Percentiles rank a stretch among this genome's conserved stretches.
Conservation (phyloP, 2,329 filamentous ascomycete species). For the Aspergillus vadensis region DNA sequence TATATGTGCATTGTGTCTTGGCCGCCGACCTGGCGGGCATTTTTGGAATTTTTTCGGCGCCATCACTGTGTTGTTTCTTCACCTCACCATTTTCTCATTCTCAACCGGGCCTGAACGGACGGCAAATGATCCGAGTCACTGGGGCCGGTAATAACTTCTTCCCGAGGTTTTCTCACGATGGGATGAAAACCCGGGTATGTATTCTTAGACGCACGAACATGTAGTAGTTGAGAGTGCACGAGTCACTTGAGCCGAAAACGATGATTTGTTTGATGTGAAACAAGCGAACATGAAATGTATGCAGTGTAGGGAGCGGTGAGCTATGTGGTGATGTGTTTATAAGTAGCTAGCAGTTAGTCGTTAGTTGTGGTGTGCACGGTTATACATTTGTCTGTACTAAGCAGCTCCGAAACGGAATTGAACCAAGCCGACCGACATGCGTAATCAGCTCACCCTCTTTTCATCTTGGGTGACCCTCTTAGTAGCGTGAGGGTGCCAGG, state of each 20-base stretch:
- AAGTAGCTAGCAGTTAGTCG: too few relatives aligned
- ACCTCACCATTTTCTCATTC: constrained; percentile 15
- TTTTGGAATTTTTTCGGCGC: constrained; percentile 39
- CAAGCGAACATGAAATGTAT: not conserved
- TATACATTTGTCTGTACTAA: not conserved
- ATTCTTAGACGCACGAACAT: constrained; percentile 16
- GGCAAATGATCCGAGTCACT: constrained; percentile 5
- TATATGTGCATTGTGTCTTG: constrained; percentile 40
- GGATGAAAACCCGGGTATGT: constrained; percentile 12
- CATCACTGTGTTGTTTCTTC: constrained; percentile 22
- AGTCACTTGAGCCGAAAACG: not conserved
- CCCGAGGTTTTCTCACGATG: not conserved
- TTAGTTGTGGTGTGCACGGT: not conserved
- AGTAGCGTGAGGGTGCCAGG: too few relatives aligned
- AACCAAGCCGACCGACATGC: not conserved
- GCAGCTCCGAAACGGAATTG: not conserved
- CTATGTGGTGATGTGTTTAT: not conserved
- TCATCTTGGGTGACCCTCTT: not conserved
- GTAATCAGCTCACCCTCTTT: not conserved
- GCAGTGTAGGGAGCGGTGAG: too few relatives aligned
- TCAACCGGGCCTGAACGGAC: constrained; percentile 4
- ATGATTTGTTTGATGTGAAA: not conserved
- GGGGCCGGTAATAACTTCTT: constrained; percentile 12
- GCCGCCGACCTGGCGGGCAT: constrained; percentile 27
- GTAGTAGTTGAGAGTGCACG: not conserved